A percentile compares a stretch with the other conserved stretches of the same genome.
Conservation (phyloP, 2,329 filamentous ascomycete species). For the Basipetospora chlamydospora region DNA sequence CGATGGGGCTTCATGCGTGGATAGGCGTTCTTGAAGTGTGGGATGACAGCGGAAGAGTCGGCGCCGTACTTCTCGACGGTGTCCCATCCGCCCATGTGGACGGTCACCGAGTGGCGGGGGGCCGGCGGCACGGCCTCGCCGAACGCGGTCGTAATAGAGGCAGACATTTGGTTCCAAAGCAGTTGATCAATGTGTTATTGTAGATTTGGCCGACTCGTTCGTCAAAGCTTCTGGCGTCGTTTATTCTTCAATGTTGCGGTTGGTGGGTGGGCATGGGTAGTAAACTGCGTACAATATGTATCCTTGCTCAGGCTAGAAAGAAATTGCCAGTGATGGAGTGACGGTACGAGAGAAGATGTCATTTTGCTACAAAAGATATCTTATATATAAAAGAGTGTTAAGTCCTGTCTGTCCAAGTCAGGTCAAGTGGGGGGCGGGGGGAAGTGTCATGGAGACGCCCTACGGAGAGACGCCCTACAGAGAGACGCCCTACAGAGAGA, state of each 20-base stretch:
- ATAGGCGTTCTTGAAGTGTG: slow-evolving; percentile 26
- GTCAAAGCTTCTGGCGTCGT: neutral
- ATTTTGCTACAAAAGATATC: neutral
- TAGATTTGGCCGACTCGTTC: neutral
- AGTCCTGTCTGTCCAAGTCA: neutral
- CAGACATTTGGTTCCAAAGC: neutral
- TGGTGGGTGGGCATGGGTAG: neutral
- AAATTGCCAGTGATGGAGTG: neutral
- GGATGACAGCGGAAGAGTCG: slow-evolving; percentile 22
- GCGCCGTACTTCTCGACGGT: slow-evolving; percentile 22
- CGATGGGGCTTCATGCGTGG: slow-evolving; percentile 29
- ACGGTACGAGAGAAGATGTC: neutral
- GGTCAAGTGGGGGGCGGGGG: neutral
- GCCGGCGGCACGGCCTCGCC: neutral
- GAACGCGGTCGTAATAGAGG: neutral
- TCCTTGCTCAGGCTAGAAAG: neutral
- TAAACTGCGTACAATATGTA: neutral
- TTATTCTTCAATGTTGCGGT: neutral
- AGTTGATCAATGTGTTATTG: neutral
- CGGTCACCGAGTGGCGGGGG: slow-evolving; percentile 18
- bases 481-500: too few species aligned
- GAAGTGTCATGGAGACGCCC: neutral
- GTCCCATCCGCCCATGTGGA: slow-evolving; percentile 29
- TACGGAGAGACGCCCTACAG: neutral
- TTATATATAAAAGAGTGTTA: neutral